Percentiles rank a stretch among this genome's conserved stretches.
Evolutionary conservation across 2,329 filamentous ascomycete genomes (phyloP).

Genomic region (Cercospora sesami): DNA sequence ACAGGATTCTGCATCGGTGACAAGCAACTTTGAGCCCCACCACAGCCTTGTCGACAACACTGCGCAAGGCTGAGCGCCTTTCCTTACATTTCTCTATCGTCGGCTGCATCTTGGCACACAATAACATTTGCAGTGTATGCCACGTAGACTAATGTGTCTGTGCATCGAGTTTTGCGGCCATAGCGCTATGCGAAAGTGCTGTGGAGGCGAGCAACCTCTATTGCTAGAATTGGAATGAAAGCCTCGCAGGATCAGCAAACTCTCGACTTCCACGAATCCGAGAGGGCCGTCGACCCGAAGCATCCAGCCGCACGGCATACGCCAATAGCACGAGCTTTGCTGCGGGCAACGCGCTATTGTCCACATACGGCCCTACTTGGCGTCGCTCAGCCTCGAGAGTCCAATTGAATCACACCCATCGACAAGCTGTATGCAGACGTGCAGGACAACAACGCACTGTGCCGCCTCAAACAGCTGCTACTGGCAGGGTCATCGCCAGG

Average conservation of each 20-base stretch:
- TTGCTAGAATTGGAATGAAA: neutral
- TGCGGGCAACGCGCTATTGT: neutral
- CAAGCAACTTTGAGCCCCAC: constrained; percentile 1
- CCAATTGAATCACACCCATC: neutral
- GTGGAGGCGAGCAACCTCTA: neutral
- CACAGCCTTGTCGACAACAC: constrained; percentile 2
- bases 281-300: neutral
- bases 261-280: neutral
- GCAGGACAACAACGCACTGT: constrained; percentile 4
- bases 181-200: neutral
- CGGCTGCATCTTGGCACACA: neutral
- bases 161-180: neutral
- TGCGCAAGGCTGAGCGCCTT: neutral
- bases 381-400: neutral
- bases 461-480: neutral
- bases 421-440: constrained; percentile 1
- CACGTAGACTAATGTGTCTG: neutral
- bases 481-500: neutral
- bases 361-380: neutral
- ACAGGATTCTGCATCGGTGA: neutral
- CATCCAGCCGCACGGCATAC: neutral
- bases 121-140: neutral
- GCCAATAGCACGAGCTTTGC: neutral
- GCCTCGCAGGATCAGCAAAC: constrained; percentile 4
- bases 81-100: neutral